Base-by-base conservation (phyloP, 1,139 yeast genomes). In the Magnusiomyces suaveolens region DNA sequence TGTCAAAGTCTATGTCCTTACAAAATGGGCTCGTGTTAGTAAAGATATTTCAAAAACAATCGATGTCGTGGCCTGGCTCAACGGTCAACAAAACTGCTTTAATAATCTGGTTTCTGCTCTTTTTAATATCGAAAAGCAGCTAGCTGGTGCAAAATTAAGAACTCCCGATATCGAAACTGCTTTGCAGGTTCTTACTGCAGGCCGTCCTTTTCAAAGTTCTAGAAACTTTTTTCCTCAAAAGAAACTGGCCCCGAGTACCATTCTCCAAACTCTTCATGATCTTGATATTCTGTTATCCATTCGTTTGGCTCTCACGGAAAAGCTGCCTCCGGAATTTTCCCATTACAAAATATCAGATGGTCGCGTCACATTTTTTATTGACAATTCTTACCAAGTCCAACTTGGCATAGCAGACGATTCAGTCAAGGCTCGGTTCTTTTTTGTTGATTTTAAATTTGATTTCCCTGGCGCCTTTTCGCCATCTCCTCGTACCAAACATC, bases 81-180 rank as follows among this genome's bases (percentile, higher is more conserved):
- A 95, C 58, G 89, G 87, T 57, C 95, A 89, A 62, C 82, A 84
- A 59, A 81, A 81, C 66, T 79, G 84, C 55, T 81, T 80, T 54
- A 70, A 77, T 51, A 88, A 87, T 57, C 81, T 84, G 55, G 76
- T 75, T 51, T 80, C 76, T 82, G 86, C 75, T 51, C 77, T 81
- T 41, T 77, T 74, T 60, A 77, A 77, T 50, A 80, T 80, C 53
- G 84, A 85, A 60, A 79, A 83, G 44, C 81, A 84, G 41, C 75
- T 89, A 57, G 76, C 82, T 3, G 87, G 90, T 21, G 97, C 97
- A 1, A 87, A 88, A 64, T 71, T 90, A 57, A 95, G 96, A 6
- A 87, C 88, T 67, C 92, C 96, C 0, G 97, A 92, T 68, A 69
- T 92, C 38, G 77, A 82, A 46, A 89, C 97, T 0, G 88, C 96